A percentile compares a stretch with the other conserved stretches of the same genome.
Conservation (phyloP, 768 basidiomycete genomes). For the Auricularia sp. region DNA sequence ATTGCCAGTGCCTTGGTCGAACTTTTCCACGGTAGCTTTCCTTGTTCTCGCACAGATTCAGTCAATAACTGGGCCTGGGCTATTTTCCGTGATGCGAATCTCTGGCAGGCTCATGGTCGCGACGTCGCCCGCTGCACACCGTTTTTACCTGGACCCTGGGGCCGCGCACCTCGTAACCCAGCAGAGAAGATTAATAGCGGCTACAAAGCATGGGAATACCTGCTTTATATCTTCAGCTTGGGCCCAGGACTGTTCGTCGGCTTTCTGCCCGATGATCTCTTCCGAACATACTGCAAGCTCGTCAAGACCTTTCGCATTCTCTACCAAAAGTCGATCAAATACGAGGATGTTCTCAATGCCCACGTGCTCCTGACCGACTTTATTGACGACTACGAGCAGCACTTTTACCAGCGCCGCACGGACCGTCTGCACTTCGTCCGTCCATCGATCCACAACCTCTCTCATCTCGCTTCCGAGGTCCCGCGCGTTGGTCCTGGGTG, state of each 20-base stretch:
- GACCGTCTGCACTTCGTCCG: background rate
- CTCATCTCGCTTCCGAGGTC: slow-evolving; percentile 2
- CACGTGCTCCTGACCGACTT: background rate
- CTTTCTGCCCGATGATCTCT: background rate
- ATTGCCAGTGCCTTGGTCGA: slow-evolving; percentile 23
- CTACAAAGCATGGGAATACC: slow-evolving; percentile 30
- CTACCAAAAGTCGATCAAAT: background rate
- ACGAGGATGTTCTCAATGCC: background rate
- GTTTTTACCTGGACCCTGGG: slow-evolving; percentile 31
- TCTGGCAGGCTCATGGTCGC: slow-evolving; percentile 29
- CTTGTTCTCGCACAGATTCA: slow-evolving; percentile 17
- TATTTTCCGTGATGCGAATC: slow-evolving; percentile 12
- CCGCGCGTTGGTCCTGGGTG: background rate
- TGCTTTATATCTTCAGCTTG: slow-evolving; percentile 20
- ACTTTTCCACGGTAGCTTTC: slow-evolving; percentile 22
- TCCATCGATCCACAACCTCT: background rate
- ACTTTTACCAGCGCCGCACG: background rate
- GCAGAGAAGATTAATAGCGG: slow-evolving; percentile 31
- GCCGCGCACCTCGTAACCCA: slow-evolving; percentile 30
- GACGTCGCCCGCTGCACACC: slow-evolving; percentile 19
- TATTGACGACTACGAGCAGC: background rate
- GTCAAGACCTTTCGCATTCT: background rate
- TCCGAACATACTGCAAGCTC: background rate
- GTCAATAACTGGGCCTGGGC: slow-evolving; percentile 25
- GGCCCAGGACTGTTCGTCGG: slow-evolving; percentile 3